These are phyloP conservation scores for Diospyros kaki DNA, from an alignment of 148 eudicot genomes.

Conservation along the genomic window DNA sequence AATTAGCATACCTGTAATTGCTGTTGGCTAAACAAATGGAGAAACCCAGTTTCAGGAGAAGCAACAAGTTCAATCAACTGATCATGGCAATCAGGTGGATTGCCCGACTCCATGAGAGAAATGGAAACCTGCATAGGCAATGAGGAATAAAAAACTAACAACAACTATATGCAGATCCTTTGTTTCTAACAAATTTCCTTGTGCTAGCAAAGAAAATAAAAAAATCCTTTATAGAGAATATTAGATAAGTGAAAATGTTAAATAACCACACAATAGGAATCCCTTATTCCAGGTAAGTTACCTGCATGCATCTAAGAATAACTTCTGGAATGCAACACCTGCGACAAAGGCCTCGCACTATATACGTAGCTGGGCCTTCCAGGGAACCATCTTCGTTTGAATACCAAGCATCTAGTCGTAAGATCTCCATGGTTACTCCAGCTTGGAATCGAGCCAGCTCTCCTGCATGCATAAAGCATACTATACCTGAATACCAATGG, in stretches of 20 bases:
- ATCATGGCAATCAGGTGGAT: constrained; percentile 58
- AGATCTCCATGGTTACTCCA: constrained; percentile 96
- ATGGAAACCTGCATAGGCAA: constrained; percentile 62
- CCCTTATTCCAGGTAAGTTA: constrained; percentile 13
- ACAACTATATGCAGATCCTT: not conserved
- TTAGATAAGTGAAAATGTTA: not conserved
- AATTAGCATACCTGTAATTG: constrained; percentile 69
- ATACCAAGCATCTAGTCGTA: constrained; percentile 89
- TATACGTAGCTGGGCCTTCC: constrained; percentile 76
- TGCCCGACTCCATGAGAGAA: constrained; percentile 65
- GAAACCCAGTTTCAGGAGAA: constrained; percentile 63
- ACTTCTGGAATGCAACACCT: constrained; percentile 93
- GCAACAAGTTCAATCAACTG: constrained; percentile 77
- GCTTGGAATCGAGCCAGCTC: constrained; percentile 89
- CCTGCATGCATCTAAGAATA: constrained; percentile 92
- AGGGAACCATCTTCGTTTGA: constrained; percentile 47
- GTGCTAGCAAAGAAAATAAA: not conserved
- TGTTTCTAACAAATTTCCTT: not conserved
- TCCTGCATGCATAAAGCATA: constrained; percentile 38
- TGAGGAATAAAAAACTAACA: not conserved
- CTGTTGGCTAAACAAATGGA: constrained; percentile 74
- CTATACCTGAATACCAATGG: not conserved
- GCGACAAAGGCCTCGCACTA: constrained; percentile 82
- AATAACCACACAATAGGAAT: not conserved
- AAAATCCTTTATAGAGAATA: not conserved